Evolutionary conservation across 805 yeast species (phyloP), one percentile per base, ranked within the genome.

Genomic region (Candida yuanshanica): DNA sequence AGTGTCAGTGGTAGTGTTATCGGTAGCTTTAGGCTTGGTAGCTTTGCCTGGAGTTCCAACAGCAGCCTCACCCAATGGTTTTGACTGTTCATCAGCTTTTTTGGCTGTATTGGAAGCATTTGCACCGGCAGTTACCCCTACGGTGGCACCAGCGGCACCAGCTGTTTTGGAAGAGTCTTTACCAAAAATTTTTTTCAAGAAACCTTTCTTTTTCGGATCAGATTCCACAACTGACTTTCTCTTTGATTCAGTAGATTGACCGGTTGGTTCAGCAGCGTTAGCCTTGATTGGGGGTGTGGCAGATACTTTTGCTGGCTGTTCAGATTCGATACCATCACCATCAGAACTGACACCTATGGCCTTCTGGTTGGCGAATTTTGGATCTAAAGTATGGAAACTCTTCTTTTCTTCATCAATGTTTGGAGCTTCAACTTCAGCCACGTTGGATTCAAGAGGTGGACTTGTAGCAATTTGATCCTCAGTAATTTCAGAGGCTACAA

Each of bases 361-460:
- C 36, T 33, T 24, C 35, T 37, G 43, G 16, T 50, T 49, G 8
- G 48, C 41, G 16, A 46, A 34, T 37, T 51, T 51, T 36, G 58
- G 58, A 27, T 53, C 56, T 25, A 53, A 39, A 33, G 55, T 50
- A 17, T 43, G 31, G 38, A 44, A 47, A 27, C 16, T 18, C 9
- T 11, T 16, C 36, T 9, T 14, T 4, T 37, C 46, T 21, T 38
- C 43, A 5, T 35, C 33, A 12, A 39, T 36, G 34, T 40, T 29
- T 9, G 47, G 45, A 18, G 16, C 33, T 31, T 34, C 32, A 11
- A 18, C 18, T 9, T 32, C 35, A 7, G 35, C 16, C 23, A 13
- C 17, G 17, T 12, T 9, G 17, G 31, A 27, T 27, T 2, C 16
- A 14, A 23, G 22, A 3, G 25, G 10, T n/a, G 18, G 13, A 8